phyloP scores from a whole-genome alignment of 1,139 yeast genomes.

The Suhomyces maxii region DNA sequence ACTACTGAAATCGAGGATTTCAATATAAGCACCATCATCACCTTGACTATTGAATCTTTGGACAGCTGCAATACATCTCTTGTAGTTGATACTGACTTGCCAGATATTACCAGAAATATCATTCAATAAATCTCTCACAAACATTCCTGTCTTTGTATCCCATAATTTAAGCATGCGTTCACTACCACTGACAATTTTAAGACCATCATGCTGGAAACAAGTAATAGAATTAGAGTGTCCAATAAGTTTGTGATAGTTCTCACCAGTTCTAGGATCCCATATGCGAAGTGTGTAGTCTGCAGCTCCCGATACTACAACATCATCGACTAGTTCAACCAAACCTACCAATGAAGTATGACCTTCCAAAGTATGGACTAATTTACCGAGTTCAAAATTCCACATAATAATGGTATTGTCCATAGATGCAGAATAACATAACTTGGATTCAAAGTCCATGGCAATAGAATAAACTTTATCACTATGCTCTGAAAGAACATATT shows the following conservation, averaged over 20 bases:
- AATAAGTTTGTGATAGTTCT: constrained; percentile 64
- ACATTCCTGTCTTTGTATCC: constrained; percentile 77
- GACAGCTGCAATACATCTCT: constrained; percentile 92
- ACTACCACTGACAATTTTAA: constrained; percentile 84
- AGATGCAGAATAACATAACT: constrained; percentile 87
- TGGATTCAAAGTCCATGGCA: constrained; percentile 70
- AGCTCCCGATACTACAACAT: constrained; percentile 89
- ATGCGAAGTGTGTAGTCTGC: constrained; percentile 90
- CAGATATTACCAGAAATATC: constrained; percentile 86
- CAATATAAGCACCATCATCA: constrained; percentile 66
- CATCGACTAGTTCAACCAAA: constrained; percentile 71
- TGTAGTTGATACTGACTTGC: constrained; percentile 88
- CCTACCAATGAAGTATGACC: constrained; percentile 95
- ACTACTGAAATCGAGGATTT: constrained; percentile 77
- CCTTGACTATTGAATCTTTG: constrained; percentile 50
- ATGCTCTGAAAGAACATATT: constrained; percentile 78
- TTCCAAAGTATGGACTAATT: constrained; percentile 60
- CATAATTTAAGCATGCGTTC: constrained; percentile 79
- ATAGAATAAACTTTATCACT: constrained; percentile 85
- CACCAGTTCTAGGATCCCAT: constrained; percentile 87
- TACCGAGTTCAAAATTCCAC: constrained; percentile 85
- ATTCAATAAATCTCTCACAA: constrained; percentile 70
- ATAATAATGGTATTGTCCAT: constrained; percentile 87
- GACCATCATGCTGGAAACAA: constrained; percentile 88
- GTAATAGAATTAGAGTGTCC: constrained; percentile 91